Conservation (phyloP, 208 protist genomes). For the Trypanosoma brucei region DNA sequence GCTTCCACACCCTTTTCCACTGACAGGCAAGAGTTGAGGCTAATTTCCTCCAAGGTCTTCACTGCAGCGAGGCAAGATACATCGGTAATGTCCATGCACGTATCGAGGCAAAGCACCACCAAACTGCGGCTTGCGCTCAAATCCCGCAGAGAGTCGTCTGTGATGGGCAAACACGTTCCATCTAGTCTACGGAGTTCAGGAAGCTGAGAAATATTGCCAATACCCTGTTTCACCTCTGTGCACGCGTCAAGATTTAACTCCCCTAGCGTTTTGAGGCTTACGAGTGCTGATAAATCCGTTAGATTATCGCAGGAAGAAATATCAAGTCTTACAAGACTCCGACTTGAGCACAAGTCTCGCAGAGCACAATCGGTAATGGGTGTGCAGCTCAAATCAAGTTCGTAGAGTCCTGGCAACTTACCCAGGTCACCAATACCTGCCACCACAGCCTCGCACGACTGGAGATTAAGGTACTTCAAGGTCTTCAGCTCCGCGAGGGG, state of each 20-base stretch:
- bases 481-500: constrained; percentile 5
- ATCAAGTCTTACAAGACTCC: constrained; percentile 3
- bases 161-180: not conserved
- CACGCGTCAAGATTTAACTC: constrained; percentile 1
- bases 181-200: not conserved
- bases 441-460: constrained; percentile 21
- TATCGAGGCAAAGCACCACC: constrained; percentile 1
- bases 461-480: constrained; percentile 29
- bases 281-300: not conserved
- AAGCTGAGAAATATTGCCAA: not conserved
- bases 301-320: not conserved
- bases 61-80: not conserved
- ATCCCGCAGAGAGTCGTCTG: not conserved
- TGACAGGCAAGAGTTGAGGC: constrained; percentile 3
- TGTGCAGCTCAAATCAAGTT: constrained; percentile 32
- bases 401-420: constrained; percentile 26
- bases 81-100: constrained; percentile 2
- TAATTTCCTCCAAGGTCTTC: not conserved
- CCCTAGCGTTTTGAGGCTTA: not conserved
- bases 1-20: not conserved
- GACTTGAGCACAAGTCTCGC: not conserved
- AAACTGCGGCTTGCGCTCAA: not conserved
- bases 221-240: not conserved
- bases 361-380: constrained; percentile 5
- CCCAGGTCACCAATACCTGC: constrained; percentile 24